Conservation (phyloP, 306 rosid species). For the Cicer judaicum region DNA sequence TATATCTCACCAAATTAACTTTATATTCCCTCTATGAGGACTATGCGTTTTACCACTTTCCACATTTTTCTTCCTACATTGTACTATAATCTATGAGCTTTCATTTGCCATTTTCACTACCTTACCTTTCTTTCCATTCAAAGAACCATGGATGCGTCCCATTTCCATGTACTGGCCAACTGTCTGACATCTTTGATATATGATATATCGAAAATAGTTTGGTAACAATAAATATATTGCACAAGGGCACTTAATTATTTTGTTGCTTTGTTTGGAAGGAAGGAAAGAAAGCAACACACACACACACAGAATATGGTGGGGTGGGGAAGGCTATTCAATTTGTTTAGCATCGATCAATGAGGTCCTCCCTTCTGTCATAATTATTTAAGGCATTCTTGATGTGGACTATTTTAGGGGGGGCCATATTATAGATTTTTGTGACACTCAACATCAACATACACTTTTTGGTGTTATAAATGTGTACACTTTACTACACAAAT, state of each 20-base stretch:
- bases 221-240: slow-evolving; percentile 21
- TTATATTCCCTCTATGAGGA: not conserved
- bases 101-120: slow-evolving; percentile 17
- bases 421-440: slow-evolving; percentile 10
- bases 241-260: slow-evolving; percentile 15
- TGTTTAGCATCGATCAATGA: slow-evolving; percentile 31
- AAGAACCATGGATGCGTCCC: slow-evolving; percentile 16
- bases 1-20: no score
- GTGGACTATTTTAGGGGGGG: slow-evolving; percentile 34
- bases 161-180: slow-evolving; percentile 30
- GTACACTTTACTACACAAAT: no score
- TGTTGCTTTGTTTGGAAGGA: slow-evolving; percentile 42
- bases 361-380: slow-evolving; percentile 16
- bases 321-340: slow-evolving; percentile 29
- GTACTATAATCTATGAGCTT: not conserved
- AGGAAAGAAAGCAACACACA: slow-evolving; percentile 9
- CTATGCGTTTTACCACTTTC: not conserved
- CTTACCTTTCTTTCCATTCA: slow-evolving; percentile 6
- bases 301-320: slow-evolving; percentile 4
- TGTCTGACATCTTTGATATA: slow-evolving; percentile 1
- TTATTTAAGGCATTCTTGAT: slow-evolving; percentile 32
- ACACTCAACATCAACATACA: slow-evolving; percentile 7
- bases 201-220: slow-evolving; percentile 2
- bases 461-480: not conserved
- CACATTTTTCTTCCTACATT: not conserved